Conservation (phyloP, 805 yeast genomes). For the Yamadazyma sp. region DNA sequence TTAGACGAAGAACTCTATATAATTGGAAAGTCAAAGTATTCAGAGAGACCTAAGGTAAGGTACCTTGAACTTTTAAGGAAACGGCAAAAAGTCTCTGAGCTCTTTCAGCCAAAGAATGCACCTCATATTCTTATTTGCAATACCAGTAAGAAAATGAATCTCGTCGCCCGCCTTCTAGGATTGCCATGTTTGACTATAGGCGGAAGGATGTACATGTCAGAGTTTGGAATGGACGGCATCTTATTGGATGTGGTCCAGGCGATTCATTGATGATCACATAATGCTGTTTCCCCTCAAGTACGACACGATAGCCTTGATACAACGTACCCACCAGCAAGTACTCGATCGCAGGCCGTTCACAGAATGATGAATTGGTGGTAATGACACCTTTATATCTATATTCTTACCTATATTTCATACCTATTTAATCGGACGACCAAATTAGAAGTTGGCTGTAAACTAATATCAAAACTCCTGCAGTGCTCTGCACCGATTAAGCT, state of each 20-base stretch:
- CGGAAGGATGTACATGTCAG: not conserved
- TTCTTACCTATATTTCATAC: too few species aligned
- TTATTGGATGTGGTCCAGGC: slow-evolving; percentile 12
- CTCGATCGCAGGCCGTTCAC: too few species aligned
- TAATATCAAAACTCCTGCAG: too few species aligned
- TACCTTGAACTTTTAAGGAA: not conserved
- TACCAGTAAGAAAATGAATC: not conserved
- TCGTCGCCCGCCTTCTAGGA: slow-evolving; percentile 5
- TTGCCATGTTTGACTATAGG: slow-evolving; percentile 1
- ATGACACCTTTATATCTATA: too few species aligned
- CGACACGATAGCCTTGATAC: too few species aligned
- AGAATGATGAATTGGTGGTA: too few species aligned
- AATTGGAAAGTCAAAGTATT: not conserved
- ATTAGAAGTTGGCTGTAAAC: too few species aligned
- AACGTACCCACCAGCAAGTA: too few species aligned
- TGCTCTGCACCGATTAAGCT: too few species aligned
- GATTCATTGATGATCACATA: too few species aligned
- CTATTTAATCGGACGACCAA: not conserved
- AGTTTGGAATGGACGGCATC: slow-evolving; percentile 11
- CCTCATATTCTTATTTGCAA: slow-evolving; percentile 8
- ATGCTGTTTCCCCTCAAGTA: too few species aligned
- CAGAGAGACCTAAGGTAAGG: too few species aligned
- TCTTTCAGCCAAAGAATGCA: slow-evolving; percentile 9
- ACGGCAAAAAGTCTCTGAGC: slow-evolving; percentile 1
- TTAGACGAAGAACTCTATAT: not conserved